Evolutionary conservation across 164 flowering plant species (phyloP).

Genomic region (Magnolia kwangsiensis): DNA sequence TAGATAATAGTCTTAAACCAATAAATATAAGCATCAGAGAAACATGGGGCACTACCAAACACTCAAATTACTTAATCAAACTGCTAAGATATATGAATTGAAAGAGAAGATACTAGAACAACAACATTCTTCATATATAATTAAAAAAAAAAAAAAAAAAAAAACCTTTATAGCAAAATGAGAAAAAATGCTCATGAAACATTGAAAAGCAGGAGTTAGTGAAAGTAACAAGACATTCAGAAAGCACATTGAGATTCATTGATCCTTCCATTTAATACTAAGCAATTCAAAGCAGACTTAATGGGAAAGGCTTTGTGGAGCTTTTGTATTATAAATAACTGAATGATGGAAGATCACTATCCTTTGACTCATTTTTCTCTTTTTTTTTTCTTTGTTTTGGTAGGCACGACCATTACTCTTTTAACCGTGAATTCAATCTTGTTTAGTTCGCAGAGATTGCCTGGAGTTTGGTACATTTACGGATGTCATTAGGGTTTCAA

Average conservation of each 20-base stretch:
- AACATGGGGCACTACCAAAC: not conserved
- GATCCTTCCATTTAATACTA: not conserved
- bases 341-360: no score
- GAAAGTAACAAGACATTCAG: not conserved
- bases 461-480: no score
- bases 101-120: not conserved
- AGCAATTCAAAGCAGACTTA: no score
- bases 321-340: no score
- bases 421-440: no score
- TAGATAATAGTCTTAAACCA: not conserved
- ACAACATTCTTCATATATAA: not conserved
- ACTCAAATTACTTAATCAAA: not conserved
- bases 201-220: not conserved
- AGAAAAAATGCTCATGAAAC: not conserved
- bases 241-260: not conserved
- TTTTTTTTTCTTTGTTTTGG: no score
- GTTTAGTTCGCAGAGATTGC: no score
- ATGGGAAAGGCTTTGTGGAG: no score
- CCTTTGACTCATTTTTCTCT: no score
- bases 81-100: not conserved
- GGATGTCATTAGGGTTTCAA: no score
- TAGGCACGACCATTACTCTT: no score
- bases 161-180: not conserved
- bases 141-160: no score
- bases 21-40: not conserved